phyloP scores from a whole-genome alignment of 495 filamentous ascomycete genomes.

The Daldinia childiae region DNA sequence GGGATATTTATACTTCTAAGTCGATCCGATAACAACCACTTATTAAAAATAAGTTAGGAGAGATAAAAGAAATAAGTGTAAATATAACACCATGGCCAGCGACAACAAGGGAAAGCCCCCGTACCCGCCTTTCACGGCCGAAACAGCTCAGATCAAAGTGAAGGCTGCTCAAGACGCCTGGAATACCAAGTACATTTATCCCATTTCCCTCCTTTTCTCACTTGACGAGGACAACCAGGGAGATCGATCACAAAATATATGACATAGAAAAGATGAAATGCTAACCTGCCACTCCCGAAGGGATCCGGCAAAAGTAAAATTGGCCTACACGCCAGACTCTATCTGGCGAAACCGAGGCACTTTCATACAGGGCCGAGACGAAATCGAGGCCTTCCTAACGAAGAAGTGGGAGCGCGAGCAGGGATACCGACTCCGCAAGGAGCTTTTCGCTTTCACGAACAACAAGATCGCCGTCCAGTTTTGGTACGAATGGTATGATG shows the following conservation, averaged over 20 bases:
- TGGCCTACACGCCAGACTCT: constrained; percentile 77
- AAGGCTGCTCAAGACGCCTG: constrained; percentile 86
- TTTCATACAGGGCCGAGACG: constrained; percentile 75
- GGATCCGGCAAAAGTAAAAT: constrained; percentile 69
- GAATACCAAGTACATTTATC: constrained; percentile 75
- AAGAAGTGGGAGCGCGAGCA: constrained; percentile 81
- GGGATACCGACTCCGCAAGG: constrained; percentile 82
- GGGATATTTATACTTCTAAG: not conserved
- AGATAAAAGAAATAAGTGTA: not conserved
- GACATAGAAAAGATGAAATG: not conserved
- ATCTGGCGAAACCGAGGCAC: constrained; percentile 84
- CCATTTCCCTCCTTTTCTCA: not conserved
- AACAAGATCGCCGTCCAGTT: constrained; percentile 87
- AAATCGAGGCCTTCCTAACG: constrained; percentile 75
- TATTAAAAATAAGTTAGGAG: not conserved
- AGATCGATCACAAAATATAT: not conserved
- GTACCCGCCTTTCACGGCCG: constrained; percentile 81
- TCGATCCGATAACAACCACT: not conserved
- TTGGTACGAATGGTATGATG: constrained; percentile 89
- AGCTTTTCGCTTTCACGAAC: constrained; percentile 80
- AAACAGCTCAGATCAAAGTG: constrained; percentile 79
- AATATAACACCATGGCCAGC: constrained; percentile 25
- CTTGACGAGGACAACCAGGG: too few species aligned
- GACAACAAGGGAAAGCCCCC: constrained; percentile 48
- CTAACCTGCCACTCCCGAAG: constrained; percentile 45